Base-by-base conservation (phyloP, 108 stramenopile species). In the Cyclotella baltica region DNA sequence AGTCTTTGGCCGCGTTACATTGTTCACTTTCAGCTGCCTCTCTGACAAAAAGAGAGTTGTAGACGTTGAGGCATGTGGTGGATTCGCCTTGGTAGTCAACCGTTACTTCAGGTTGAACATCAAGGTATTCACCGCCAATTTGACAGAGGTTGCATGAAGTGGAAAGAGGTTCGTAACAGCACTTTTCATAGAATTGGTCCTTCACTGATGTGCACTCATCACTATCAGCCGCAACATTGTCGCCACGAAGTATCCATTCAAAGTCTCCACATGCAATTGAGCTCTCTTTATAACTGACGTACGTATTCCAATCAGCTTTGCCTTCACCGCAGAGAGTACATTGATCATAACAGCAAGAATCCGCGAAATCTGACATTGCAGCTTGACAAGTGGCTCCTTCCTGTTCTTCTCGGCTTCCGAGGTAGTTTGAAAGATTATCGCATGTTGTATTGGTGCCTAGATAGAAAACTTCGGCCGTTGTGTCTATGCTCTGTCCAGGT, bases 201-300 rank as follows among this genome's bases (percentile, higher is more conserved):
- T 82, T 76, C 38, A 82, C 75, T 23, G 75, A 55, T 48, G 11
- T 51, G 62, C 81, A 82, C n/a, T 43, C 57, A 59, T 82, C 81
- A 47, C 70, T 82, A n/a, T 65, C 81, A 40, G 74, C 70, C 2
- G 70, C 74, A 31, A 82, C 64, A 37, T 62, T 72, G 4, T 67
- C 43, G 11, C 56, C 70, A 23, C 75, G 62, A n/a, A 82, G 70
- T 61, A 72, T 76, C 81, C 81, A 82, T 72, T 76, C 81, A 67
- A 82, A 82, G 62, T 82, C 81, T 22, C 81, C 81, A 38, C 81
- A 82, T 20, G 81, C 74, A 43, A 82, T 76, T 6, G 81, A 72
- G 36, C 66, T 59, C 4, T 68, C 70, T 58, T 82, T 57, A 51
- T 76, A 82, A 8, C 23, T 70, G 19, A 82, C 81, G 52, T 72